Percentiles rank a stretch among this genome's conserved stretches.
phyloP scores from a whole-genome alignment of 192 early-diverging fungal genomes.

The Jimgerdemannia flammicorona region DNA sequence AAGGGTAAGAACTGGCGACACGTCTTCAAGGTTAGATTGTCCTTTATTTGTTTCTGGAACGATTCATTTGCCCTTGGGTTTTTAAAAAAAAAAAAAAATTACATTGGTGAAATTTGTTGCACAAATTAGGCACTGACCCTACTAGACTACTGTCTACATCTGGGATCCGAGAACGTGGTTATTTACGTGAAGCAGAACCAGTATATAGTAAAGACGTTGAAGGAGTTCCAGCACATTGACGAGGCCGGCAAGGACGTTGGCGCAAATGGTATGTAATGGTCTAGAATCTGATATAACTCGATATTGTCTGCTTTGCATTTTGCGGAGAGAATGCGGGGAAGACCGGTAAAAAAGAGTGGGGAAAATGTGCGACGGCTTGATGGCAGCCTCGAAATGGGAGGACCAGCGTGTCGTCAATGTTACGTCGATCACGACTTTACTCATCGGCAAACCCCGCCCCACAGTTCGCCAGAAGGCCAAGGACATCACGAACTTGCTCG shows the following conservation, averaged over 20 bases:
- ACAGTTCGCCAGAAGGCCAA: constrained; percentile 91
- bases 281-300: too few species aligned
- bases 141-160: constrained; percentile 80
- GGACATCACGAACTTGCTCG: constrained; percentile 77
- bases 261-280: constrained; percentile 60
- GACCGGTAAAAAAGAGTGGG: too few species aligned
- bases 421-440: too few species aligned
- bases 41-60: neutral
- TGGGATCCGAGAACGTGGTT: constrained; percentile 85
- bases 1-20: constrained; percentile 98
- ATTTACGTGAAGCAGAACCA: constrained; percentile 85
- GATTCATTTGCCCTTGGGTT: neutral
- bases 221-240: constrained; percentile 96
- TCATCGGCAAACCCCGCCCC: neutral
- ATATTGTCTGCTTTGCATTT: too few species aligned
- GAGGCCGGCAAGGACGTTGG: constrained; percentile 92
- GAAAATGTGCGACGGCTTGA: too few species aligned
- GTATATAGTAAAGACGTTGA: constrained; percentile 92
- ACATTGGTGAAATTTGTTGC: neutral
- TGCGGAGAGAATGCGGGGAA: too few species aligned
- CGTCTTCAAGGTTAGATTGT: constrained; percentile 82
- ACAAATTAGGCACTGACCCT: constrained; percentile 70
- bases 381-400: too few species aligned
- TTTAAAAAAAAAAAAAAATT: neutral
- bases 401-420: neutral